phyloP scores from a whole-genome alignment of 768 basidiomycete species.

The Peribolospora baueri region DNA sequence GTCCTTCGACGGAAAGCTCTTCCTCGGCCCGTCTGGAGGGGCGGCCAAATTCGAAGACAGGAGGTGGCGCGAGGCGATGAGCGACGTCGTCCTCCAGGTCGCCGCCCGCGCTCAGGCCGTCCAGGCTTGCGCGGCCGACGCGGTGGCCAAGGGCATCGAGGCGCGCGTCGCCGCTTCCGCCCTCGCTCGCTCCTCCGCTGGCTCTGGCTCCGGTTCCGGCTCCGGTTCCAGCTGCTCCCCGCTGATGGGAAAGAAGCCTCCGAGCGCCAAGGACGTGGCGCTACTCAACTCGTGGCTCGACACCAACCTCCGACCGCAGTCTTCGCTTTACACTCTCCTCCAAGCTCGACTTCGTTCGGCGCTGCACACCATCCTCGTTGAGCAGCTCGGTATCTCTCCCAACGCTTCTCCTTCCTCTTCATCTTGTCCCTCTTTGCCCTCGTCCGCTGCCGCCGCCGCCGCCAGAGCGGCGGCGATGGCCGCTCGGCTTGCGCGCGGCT shows the following conservation, averaged over 20 bases:
- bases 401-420: too few relatives aligned
- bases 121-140: not conserved
- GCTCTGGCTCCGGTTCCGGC: not conserved
- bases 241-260: not conserved
- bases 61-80: slow-evolving; percentile 33
- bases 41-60: slow-evolving; percentile 5
- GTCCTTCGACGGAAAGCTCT: slow-evolving; percentile 4
- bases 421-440: too few relatives aligned
- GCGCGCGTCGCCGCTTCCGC: not conserved
- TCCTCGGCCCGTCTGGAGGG: slow-evolving; percentile 2
- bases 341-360: slow-evolving; percentile 3
- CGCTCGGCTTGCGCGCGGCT: too few relatives aligned
- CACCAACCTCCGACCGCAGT: slow-evolving; percentile 3
- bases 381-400: slow-evolving; percentile 1
- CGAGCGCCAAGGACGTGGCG: not conserved
- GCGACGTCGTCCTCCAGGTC: slow-evolving; percentile 49
- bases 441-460: too few relatives aligned
- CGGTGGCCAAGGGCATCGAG: too few relatives aligned
- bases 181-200: not conserved
- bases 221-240: not conserved
- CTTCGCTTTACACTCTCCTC: slow-evolving; percentile 9
- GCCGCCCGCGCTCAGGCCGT: slow-evolving; percentile 36
- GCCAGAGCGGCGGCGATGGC: too few relatives aligned
- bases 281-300: slow-evolving; percentile 8
- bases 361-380: not conserved